Percentiles rank a stretch among this genome's conserved stretches.
phyloP scores from a whole-genome alignment of 257 asterid genomes.

The Nyctanthes arbortristis region DNA sequence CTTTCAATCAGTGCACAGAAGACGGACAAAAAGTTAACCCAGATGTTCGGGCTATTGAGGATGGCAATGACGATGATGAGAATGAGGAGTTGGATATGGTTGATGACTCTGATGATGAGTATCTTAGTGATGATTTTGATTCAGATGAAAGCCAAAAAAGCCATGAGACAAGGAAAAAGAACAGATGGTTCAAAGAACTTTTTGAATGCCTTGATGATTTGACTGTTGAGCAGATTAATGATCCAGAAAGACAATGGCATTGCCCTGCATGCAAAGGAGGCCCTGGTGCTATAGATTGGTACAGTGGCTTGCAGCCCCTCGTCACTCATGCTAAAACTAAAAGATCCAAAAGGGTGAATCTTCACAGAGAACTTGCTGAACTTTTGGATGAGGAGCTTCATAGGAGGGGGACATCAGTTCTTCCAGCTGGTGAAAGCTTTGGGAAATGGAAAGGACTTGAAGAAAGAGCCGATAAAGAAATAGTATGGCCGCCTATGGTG shows the following conservation, averaged over 20 bases:
- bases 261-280: constrained; percentile 73
- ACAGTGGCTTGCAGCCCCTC: constrained; percentile 53
- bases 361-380: constrained; percentile 57
- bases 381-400: constrained; percentile 52
- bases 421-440: constrained; percentile 46
- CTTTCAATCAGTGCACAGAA: constrained; percentile 28
- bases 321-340: constrained; percentile 53
- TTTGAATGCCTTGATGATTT: constrained; percentile 45
- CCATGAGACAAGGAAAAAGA: constrained; percentile 49
- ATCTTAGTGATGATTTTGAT: constrained; percentile 48
- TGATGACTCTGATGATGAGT: constrained; percentile 54
- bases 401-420: constrained; percentile 50
- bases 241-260: constrained; percentile 65
- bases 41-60: constrained; percentile 22
- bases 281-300: constrained; percentile 76
- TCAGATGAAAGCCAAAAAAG: constrained; percentile 55
- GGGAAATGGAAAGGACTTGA: constrained; percentile 48
- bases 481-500: constrained; percentile 68
- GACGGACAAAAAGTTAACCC: constrained; percentile 23
- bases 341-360: constrained; percentile 55
- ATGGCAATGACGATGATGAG: constrained; percentile 31
- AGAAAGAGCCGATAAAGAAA: constrained; percentile 39
- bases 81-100: constrained; percentile 42
- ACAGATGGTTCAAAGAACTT: constrained; percentile 49
- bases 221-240: constrained; percentile 48